A percentile compares a stretch with the other conserved stretches of the same genome.
phyloP scores from a whole-genome alignment of 306 rosid genomes.

The Biancaea sappan region DNA sequence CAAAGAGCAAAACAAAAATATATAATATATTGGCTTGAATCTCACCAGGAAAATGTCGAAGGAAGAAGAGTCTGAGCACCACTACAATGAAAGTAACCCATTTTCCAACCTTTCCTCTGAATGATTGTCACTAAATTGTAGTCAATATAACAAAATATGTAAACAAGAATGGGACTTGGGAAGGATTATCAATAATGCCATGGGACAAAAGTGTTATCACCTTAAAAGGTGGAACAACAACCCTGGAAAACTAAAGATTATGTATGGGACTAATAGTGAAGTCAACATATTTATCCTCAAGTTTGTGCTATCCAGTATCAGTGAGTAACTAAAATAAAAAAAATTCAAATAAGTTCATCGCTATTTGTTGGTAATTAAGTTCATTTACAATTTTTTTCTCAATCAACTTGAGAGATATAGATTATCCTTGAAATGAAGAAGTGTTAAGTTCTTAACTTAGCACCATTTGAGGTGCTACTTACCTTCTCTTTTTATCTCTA shows the following conservation, averaged over 20 bases:
- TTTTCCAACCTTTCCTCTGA: slow-evolving; percentile 79
- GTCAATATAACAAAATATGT: background rate
- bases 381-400: background rate
- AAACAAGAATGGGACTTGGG: background rate
- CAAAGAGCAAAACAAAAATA: background rate
- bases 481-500: too few species aligned
- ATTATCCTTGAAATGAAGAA: too few species aligned
- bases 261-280: slow-evolving; percentile 79
- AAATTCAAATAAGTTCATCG: background rate
- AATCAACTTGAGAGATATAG: too few species aligned
- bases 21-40: background rate
- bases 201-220: slow-evolving; percentile 35
- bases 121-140: slow-evolving; percentile 1
- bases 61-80: slow-evolving; percentile 84
- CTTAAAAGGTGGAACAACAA: slow-evolving; percentile 62
- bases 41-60: slow-evolving; percentile 80
- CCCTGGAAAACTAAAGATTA: slow-evolving; percentile 81
- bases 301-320: slow-evolving; percentile 89
- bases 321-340: slow-evolving; percentile 64
- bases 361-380: background rate
- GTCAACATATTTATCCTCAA: slow-evolving; percentile 92
- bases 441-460: too few species aligned
- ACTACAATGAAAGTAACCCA: slow-evolving; percentile 82
- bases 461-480: too few species aligned
- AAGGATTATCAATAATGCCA: background rate